Evolutionary conservation across 2,329 filamentous ascomycete species (phyloP).

Genomic region (Penicillium sp.): DNA sequence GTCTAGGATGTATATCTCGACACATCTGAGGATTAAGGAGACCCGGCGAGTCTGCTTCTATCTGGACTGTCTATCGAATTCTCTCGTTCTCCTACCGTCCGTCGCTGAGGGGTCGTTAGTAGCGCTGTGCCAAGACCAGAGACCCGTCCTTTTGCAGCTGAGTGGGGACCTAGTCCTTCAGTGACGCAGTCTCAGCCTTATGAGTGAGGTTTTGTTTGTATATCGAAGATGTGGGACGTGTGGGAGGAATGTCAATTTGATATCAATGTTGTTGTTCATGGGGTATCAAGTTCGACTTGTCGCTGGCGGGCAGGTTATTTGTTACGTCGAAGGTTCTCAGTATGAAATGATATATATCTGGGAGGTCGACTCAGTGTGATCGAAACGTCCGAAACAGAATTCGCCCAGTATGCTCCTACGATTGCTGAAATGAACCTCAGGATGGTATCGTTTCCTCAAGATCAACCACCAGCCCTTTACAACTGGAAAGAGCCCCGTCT

Average conservation of each 20-base stretch:
- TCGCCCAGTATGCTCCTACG: too few relatives aligned
- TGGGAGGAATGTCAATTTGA: too few relatives aligned
- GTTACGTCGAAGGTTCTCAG: too few relatives aligned
- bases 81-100: too few relatives aligned
- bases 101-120: not conserved
- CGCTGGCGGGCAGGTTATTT: too few relatives aligned
- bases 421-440: too few relatives aligned
- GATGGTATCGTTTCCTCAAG: too few relatives aligned
- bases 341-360: too few relatives aligned
- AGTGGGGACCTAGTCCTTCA: slow-evolving; percentile 10
- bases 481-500: not conserved
- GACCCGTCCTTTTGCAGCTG: slow-evolving; percentile 15
- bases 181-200: slow-evolving; percentile 14
- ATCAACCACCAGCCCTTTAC: not conserved
- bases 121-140: not conserved
- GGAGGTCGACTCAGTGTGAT: too few relatives aligned
- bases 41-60: not conserved
- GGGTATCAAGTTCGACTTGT: too few relatives aligned
- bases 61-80: not conserved
- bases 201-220: not conserved
- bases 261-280: too few relatives aligned
- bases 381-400: too few relatives aligned
- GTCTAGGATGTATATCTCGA: not conserved
- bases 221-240: not conserved
- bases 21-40: not conserved